Base-by-base conservation (phyloP, 106 monocot genomes). In the Acanthochlamys bracteata region DNA sequence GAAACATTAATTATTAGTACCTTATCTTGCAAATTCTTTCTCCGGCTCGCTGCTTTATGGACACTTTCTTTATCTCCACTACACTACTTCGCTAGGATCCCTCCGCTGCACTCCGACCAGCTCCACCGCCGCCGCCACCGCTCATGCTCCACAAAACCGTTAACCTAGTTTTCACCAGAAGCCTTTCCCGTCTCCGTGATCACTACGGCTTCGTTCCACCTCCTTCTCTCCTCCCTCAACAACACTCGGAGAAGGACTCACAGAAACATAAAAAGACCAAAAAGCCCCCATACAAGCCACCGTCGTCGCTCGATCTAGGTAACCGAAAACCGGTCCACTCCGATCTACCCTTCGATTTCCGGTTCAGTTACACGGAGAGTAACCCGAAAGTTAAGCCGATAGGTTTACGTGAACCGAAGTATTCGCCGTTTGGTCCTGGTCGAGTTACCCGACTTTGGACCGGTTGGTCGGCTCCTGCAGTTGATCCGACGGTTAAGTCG, bases 341-440 rank as follows among this genome's bases (percentile, higher is more conserved):
- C 41, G 71, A 86, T 63, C 76, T 86, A 21, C 82, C 86, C 27
- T 86, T 86, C 71, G 86, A 86, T 51, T 86, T 86, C 64, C 86
- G 82, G 10, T 86, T 79, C 82, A 86, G 86, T 76, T 86, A 86
- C 79, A 86, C 79, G 19, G 86, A 86, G 76, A 82, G 86, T 74
- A 74, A 64, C 67, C 75, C 79, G 11, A 12, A 14, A 14, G 71
- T 68, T 43, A 82, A 78, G 79, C 89, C 85, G 23, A 82, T 89
- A 57, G 89, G 89, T 2, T 64, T 85, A 26, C 96, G 96, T 22
- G 96, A 90, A 61, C 91, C 96, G 51, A 91, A 81, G 73, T 98
- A 88, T 75, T 88, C 88, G 14, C 96, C 96, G 0, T 98, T 98
- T 39, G 96, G 96, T 0, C 96, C 96, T 0, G 83, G 83, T 1